Base-by-base conservation (phyloP, 805 yeast species). In the Starmera dryadoides region DNA sequence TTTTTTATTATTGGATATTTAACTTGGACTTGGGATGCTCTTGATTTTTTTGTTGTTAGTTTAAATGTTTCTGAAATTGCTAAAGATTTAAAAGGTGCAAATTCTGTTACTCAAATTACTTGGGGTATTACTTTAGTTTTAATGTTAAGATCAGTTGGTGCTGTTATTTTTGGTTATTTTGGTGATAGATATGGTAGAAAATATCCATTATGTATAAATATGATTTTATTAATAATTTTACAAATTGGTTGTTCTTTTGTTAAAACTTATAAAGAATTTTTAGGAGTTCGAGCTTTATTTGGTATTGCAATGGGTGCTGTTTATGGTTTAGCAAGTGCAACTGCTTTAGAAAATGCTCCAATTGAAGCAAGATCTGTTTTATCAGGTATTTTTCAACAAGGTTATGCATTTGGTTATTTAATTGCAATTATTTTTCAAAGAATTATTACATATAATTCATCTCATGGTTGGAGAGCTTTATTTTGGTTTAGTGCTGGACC, bases 361-460 rank as follows among this genome's bases (percentile, higher is more conserved):
- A 55, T 55, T 21, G 65, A 58, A 28, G 74, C 81, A 26, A 64
- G 75, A 59, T 81, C 85, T 34, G 66, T 79, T 41, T 59, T 80
- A 35, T 72, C 80, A 28, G 86, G 86, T 35, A 58, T 84, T 32
- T 75, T 86, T 55, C 95, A 86, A 60, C 83, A 85, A 56, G 95
- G 95, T 44, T 86, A 81, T 48, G 81, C 84, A 1, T 69, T 81
- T 35, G 88, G 88, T 19, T 80, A 79, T 49, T 60, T 81, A 20
- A 53, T 80, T 42, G 86, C 79, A 6, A 84, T 79, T 36, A 65
- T 79, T 19, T 81, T 79, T 62, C 73, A 74, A 44, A 66, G 86
- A 55, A 82, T 81, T 26, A 72, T 81, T 43, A 75, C 73, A 8
- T 74, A 71, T 51, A 72, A 68, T 42, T 63, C 79, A 4, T 48